These are phyloP conservation scores for Biscutella laevigata DNA, from an alignment of 441 rosid genomes.

Conservation along the genomic window DNA sequence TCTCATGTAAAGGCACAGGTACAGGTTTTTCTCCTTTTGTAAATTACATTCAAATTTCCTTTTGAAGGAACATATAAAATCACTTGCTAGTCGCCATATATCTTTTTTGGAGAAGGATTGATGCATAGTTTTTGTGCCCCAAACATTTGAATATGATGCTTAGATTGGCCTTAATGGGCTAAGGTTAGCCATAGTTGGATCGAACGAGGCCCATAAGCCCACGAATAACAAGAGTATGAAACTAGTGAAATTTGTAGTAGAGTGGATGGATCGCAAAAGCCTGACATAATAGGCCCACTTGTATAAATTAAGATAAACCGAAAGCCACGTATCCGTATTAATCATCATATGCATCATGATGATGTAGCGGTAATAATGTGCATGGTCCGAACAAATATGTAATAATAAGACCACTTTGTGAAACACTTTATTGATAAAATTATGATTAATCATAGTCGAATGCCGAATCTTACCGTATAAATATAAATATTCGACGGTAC, in stretches of 20 bases:
- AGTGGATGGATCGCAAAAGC: neutral
- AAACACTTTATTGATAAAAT: conserved; percentile 18
- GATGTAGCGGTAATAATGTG: conserved; percentile 19
- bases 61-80: conserved; percentile 3
- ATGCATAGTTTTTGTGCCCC: neutral
- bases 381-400: conserved; percentile 11
- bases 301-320: neutral
- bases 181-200: too few species aligned
- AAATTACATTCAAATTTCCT: conserved; percentile 13
- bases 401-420: conserved; percentile 15
- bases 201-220: too few species aligned
- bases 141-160: too few species aligned
- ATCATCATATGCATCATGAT: conserved; percentile 18
- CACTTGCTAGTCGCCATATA: neutral
- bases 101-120: neutral
- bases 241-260: too few species aligned
- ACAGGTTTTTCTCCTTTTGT: conserved; percentile 3
- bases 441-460: conserved; percentile 16
- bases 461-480: conserved; percentile 2
- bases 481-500: neutral
- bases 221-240: too few species aligned
- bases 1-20: neutral
- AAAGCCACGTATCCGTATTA: conserved; percentile 4
- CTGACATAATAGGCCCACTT: neutral
- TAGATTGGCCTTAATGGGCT: too few species aligned